These are phyloP conservation scores for Eucalyptus erythrocorys DNA, from an alignment of 345 rosid genomes.

Conservation along the genomic window DNA sequence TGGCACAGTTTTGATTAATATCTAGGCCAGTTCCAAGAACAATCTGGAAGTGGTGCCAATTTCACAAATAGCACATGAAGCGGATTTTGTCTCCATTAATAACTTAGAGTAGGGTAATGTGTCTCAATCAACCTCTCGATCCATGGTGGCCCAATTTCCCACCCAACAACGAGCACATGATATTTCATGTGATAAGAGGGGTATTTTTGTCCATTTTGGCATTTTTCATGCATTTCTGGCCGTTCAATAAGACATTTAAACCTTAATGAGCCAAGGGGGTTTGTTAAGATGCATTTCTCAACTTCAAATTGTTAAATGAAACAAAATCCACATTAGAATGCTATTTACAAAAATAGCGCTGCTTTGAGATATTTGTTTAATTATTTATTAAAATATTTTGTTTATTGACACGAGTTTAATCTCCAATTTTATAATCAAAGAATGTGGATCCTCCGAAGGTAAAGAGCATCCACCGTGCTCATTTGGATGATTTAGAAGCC, in stretches of 20 bases:
- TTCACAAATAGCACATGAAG: background rate
- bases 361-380: fast-evolving
- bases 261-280: background rate
- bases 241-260: background rate
- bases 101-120: background rate
- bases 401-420: background rate
- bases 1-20: background rate
- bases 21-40: background rate
- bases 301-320: background rate
- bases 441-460: background rate
- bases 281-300: background rate
- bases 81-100: background rate
- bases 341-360: fast-evolving
- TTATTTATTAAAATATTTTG: background rate
- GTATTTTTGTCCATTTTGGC: background rate
- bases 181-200: background rate
- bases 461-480: background rate
- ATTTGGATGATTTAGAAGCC: background rate
- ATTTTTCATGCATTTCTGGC: background rate
- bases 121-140: background rate
- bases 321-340: background rate
- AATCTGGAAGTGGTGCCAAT: background rate
- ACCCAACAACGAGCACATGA: background rate
- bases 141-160: background rate
- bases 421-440: background rate